A percentile compares a stretch with the other conserved stretches of the same genome.
phyloP scores from a whole-genome alignment of 164 flowering plant genomes.

The Houttuynia cordata region DNA sequence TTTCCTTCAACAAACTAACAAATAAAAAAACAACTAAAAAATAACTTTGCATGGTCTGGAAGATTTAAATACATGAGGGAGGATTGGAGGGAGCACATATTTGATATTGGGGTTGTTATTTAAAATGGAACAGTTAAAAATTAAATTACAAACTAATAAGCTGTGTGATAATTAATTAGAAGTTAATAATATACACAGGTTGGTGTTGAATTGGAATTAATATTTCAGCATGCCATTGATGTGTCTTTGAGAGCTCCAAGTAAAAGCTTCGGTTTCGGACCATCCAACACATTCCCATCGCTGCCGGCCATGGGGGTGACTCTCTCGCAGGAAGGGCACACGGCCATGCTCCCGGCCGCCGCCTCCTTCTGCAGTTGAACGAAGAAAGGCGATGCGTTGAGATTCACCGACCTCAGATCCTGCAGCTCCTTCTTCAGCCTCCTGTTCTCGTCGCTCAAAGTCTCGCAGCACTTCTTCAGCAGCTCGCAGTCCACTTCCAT shows the following conservation, averaged over 20 bases:
- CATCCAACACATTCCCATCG: not conserved
- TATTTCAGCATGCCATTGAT: not conserved
- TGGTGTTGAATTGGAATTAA: not conserved
- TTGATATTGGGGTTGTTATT: too few relatives aligned
- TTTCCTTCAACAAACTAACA: too few relatives aligned
- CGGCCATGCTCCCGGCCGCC: not conserved
- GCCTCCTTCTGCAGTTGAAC: slow-evolving; percentile 18
- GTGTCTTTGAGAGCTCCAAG: not conserved
- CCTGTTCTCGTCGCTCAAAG: slow-evolving; percentile 2
- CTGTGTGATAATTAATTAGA: not conserved
- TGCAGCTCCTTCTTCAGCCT: slow-evolving; percentile 3
- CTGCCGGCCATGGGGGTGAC: not conserved
- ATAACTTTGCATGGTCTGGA: too few relatives aligned
- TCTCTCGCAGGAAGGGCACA: not conserved
- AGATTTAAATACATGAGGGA: too few relatives aligned
- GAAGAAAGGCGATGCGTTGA: slow-evolving; percentile 50
- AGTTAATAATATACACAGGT: too few relatives aligned
- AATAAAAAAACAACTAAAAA: too few relatives aligned
- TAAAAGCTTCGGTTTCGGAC: not conserved
- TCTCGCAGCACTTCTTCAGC: slow-evolving; percentile 1
- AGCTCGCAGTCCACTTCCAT: slow-evolving; percentile 2
- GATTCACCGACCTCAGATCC: not conserved
- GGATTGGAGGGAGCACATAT: too few relatives aligned
- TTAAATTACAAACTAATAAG: not conserved
- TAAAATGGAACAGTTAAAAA: too few relatives aligned